Evolutionary conservation across 768 basidiomycete genomes (phyloP), one percentile per base, ranked within the genome.

Genomic region (Sarcomyxa edulis): DNA sequence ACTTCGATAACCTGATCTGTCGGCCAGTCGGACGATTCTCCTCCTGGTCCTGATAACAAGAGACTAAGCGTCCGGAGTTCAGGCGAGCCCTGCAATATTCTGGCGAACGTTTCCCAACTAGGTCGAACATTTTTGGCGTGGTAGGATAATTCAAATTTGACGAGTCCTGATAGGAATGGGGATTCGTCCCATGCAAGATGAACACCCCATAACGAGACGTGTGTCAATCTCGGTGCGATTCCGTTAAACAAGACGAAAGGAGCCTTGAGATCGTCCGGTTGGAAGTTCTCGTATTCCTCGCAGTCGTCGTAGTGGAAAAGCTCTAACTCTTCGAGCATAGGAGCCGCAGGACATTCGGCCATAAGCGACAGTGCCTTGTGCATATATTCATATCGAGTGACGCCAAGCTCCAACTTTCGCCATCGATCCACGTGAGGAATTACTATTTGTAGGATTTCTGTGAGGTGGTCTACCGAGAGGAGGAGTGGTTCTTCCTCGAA

Each of bases 71-170:
- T 65, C 21, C 64, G 54, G 7, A 88, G 68, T 26, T 72, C 58
- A 3, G 83, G 74, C 3, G 78, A 80, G 16, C 56, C 48, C 7
- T 58, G 53, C 26, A 89, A 52, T 14, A 84, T 76, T 21, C 66
- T 51, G 19, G 57, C 50, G 46, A 87, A 80, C 10, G 71, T 65
- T 7, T 49, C 42, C 56, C 71, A 83, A 3, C 70, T 65, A 2
- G 83, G 85, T 9, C 82, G 74, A 10, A 79, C 80, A 49, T 82
- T 75, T 20, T 69, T 63, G 7, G 69, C 55, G 48, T 84, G 83
- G 58, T 72, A 84, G 1, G 76, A 72, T 28, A 87, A 61, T 47
- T 81, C 73, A 15, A 87, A 52, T 11, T 73, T 67, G 16, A 47
- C 51, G 20, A 87, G 59, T 10, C 63, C 66, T 12, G 50, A 45